These are phyloP conservation scores for Hyaloscypha finlandica DNA, from an alignment of 495 filamentous ascomycete genomes.

Conservation along the genomic window DNA sequence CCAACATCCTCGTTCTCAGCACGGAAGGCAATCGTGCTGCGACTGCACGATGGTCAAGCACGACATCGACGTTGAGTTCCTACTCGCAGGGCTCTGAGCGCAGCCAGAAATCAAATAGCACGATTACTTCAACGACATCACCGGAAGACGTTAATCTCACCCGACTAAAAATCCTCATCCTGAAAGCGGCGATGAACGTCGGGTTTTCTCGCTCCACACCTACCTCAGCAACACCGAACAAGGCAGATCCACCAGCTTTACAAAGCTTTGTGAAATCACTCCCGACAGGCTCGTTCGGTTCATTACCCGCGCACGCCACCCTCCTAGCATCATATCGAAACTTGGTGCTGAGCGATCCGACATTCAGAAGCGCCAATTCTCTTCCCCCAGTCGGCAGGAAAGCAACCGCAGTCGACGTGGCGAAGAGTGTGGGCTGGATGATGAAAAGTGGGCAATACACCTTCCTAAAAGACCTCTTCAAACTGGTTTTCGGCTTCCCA, in stretches of 20 bases:
- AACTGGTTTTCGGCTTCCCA: conserved; percentile 81
- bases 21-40: conserved; percentile 50
- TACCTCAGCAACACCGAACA: conserved; percentile 33
- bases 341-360: conserved; percentile 67
- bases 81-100: conserved; percentile 59
- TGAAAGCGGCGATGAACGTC: conserved; percentile 79
- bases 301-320: conserved; percentile 64
- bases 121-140: conserved; percentile 65
- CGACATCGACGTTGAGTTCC: conserved; percentile 70
- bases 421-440: conserved; percentile 75
- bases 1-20: conserved; percentile 84
- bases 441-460: conserved; percentile 63
- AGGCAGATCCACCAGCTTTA: conserved; percentile 46
- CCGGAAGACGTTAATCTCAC: conserved; percentile 73
- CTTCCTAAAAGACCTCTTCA: conserved; percentile 79
- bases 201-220: conserved; percentile 62
- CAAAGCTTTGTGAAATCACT: conserved; percentile 74
- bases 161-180: conserved; percentile 70
- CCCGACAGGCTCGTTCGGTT: conserved; percentile 75
- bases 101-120: conserved; percentile 70
- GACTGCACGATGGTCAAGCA: conserved; percentile 70
- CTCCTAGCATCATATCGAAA: conserved; percentile 78
- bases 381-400: conserved; percentile 57
- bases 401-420: conserved; percentile 68
- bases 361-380: conserved; percentile 56